A percentile compares a stretch with the other conserved stretches of the same genome.
Conservation (phyloP, 306 rosid species). For the Quercus wislizeni region DNA sequence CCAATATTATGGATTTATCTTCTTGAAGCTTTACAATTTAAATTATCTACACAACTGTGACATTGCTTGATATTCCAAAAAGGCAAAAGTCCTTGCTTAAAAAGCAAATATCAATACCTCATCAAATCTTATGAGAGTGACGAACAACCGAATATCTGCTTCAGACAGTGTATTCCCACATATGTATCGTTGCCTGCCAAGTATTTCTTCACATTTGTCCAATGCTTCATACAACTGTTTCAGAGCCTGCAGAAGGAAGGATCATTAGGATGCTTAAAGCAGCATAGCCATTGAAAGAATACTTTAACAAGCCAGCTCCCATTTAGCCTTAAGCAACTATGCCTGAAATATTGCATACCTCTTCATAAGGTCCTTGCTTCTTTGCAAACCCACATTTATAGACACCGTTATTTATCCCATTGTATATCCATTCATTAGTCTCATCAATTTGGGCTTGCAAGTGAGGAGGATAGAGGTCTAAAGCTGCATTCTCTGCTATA, state of each 20-base stretch:
- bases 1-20: neutral
- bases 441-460: slow-evolving; percentile 65
- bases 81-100: neutral
- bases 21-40: neutral
- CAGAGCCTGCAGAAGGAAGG: slow-evolving; percentile 62
- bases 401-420: slow-evolving; percentile 75
- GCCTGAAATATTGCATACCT: slow-evolving; percentile 32
- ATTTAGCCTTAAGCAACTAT: neutral
- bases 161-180: slow-evolving; percentile 77
- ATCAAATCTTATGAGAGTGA: slow-evolving; percentile 91
- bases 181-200: slow-evolving; percentile 75
- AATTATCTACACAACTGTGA: neutral
- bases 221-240: slow-evolving; percentile 65
- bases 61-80: slow-evolving; percentile 2
- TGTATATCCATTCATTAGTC: slow-evolving; percentile 69
- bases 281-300: neutral
- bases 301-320: neutral
- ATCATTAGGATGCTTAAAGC: slow-evolving; percentile 11
- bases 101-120: slow-evolving; percentile 53
- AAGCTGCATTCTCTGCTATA: slow-evolving; percentile 63
- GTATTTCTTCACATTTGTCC: slow-evolving; percentile 78
- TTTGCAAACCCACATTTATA: slow-evolving; percentile 89
- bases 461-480: slow-evolving; percentile 78
- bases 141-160: slow-evolving; percentile 91
- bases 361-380: slow-evolving; percentile 81